Base-by-base conservation (phyloP, 108 stramenopile genomes). In the Skeletonema marinoi region DNA sequence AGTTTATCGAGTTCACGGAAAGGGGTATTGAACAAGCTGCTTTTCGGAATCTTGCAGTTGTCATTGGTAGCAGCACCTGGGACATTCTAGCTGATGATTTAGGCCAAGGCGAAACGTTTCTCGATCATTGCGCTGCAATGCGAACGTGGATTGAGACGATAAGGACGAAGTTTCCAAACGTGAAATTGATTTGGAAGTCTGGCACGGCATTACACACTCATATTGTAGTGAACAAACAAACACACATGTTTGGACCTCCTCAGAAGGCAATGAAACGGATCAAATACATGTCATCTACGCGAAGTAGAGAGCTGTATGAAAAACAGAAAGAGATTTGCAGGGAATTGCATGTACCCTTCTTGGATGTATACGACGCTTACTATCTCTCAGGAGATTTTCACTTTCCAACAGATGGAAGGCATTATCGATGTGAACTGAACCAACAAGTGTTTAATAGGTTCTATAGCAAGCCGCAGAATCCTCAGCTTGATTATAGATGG, bases 381-480 rank as follows among this genome's bases (percentile, higher is more conserved):
- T 77, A 80, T 44, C 56, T 85, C 67, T 85, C 83, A 17, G 74
- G 78, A 31, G 78, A 77, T 56, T 35, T 44, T 56, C 46, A 71
- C 19, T 85, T 66, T 71, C 78, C 75, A 3, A 56, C 56, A 10
- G 83, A 85, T 66, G 83, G 83, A 9, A 60, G 78, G 13, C 83
- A 85, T 60, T 85, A 80, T 42, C 74, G 69, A 48, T 65, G 74
- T 4, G 79, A 75, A 25, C 48, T 85, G 31, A 85, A 85, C n/a
- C 51, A 75, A 58, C 61, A 32, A 12, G 51, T 81, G 35, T 33
- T 76, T 48, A 48, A 48, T 48, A 48, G 46, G 46, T 4, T 48
- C 46, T 48, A 48, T 48, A 48, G 46, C 46, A 48, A 48, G 46
- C 46, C n/a, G n/a, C n/a, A n/a, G n/a, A 48, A 48, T 48, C 46